Base-by-base conservation (phyloP, 2,329 filamentous ascomycete genomes). In the Mollisiaceae sp. region DNA sequence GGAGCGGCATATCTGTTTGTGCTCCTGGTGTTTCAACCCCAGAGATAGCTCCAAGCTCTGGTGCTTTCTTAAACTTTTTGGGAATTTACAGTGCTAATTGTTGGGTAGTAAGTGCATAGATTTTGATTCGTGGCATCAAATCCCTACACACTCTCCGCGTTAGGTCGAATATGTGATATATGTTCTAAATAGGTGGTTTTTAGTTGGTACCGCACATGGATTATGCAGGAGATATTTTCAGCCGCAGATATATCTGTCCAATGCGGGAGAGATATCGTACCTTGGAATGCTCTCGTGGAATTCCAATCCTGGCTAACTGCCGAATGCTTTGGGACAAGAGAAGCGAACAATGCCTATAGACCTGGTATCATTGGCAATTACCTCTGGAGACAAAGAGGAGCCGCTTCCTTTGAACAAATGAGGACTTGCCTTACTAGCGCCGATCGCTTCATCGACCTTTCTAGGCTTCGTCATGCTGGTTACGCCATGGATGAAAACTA, bases 121-220 rank as follows among this genome's bases (percentile, higher is more conserved):
- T 43, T 18, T 18, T 43, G 15, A 18, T 43, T 12, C 2, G 3
- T 41, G 38, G 15, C 12, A 11, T 41, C 38, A 41, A 41, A 18
- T 41, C 11, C 11, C 38, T 3, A 41, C 9, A 18, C 3, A 3
- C 11, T 41, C 38, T 41, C 11, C 38, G 11, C 9, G 15, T 41
- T 9, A 18, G 15, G 38, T 41, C 38, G 14, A 43, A n/a, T 43
- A 9, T 41, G 15, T 18, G 41, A 43, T 18, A 43, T 43, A 2
- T 6, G 15, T 43, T 43, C 41, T 43, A 18, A 43, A 2, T 43
- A 15, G 41, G n/a, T 15, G 14, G 2, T 43, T 8, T 1, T 43
- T 43, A 43, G 41, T 24, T 59, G 56, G 56, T 59, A 41, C 18
- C 35, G 56, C 20, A 59, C 56, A n/a, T 59, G 56, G 56, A 59